These are phyloP conservation scores for Immersiporthe knoxdaviesiana DNA, from an alignment of 2,329 filamentous ascomycete genomes.

Conservation along the genomic window DNA sequence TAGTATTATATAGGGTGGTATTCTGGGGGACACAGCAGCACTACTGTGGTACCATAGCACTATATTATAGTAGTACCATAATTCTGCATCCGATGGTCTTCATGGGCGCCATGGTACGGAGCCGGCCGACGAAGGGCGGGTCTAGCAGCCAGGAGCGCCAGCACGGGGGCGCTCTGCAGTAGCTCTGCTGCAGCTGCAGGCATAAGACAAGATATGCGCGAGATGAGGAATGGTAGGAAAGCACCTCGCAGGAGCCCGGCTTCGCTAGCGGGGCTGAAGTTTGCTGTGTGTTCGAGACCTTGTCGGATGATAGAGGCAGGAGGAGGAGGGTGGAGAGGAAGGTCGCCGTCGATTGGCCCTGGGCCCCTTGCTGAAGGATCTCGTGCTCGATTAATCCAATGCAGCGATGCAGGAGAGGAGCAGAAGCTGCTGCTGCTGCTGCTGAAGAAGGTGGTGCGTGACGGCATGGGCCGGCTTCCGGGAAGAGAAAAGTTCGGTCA, in stretches of 20 bases:
- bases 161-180: constrained; percentile 12
- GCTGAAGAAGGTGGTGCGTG: not conserved
- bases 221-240: constrained; percentile 13
- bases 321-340: not conserved
- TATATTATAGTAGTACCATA: not conserved
- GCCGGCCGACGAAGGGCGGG: constrained; percentile 1
- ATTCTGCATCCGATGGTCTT: not conserved
- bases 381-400: not conserved
- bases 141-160: constrained; percentile 15
- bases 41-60: not conserved
- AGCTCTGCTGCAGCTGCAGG: constrained; percentile 17
- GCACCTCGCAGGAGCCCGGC: constrained; percentile 3
- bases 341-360: not conserved
- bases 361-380: not conserved
- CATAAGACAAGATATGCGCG: constrained; percentile 13
- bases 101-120: not conserved
- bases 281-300: not conserved
- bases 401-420: not conserved
- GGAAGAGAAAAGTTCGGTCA: not conserved
- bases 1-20: not conserved
- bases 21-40: not conserved
- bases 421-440: not conserved
- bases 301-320: not conserved
- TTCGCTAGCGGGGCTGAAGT: not conserved
- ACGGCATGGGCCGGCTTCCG: not conserved